phyloP scores from a whole-genome alignment of 176 grass and related monocot genomes.

The Carex cristatella region DNA sequence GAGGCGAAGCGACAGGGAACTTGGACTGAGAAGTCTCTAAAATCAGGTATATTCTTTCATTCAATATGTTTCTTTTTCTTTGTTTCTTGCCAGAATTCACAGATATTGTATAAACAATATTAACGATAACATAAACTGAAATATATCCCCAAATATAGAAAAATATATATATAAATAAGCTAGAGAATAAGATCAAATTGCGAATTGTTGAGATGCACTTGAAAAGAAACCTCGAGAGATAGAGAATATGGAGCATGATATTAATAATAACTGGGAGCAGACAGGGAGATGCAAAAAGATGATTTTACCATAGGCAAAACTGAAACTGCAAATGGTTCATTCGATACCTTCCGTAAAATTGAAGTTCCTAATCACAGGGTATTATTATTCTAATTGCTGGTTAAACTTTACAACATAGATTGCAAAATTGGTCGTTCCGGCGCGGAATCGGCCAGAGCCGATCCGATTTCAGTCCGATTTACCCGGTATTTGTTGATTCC shows the following conservation, averaged over 20 bases:
- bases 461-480: too few relatives aligned
- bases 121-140: neutral
- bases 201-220: neutral
- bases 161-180: neutral
- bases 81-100: too few relatives aligned
- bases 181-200: neutral
- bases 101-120: neutral
- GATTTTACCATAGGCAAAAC: slow-evolving; percentile 22
- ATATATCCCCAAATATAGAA: neutral
- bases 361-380: slow-evolving; percentile 95
- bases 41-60: too few relatives aligned
- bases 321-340: neutral
- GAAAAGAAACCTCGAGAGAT: neutral
- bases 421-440: too few relatives aligned
- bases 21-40: too few relatives aligned
- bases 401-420: neutral
- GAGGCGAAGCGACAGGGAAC: too few relatives aligned
- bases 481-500: too few relatives aligned
- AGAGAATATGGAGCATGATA: slow-evolving; percentile 1
- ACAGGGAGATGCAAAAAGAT: slow-evolving; percentile 3
- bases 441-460: too few relatives aligned
- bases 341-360: slow-evolving; percentile 36
- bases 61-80: too few relatives aligned
- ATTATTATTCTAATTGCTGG: neutral
- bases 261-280: neutral